These are phyloP conservation scores for Curvularia sp. DNA, from an alignment of 2,329 filamentous ascomycete species.

Conservation along the genomic window DNA sequence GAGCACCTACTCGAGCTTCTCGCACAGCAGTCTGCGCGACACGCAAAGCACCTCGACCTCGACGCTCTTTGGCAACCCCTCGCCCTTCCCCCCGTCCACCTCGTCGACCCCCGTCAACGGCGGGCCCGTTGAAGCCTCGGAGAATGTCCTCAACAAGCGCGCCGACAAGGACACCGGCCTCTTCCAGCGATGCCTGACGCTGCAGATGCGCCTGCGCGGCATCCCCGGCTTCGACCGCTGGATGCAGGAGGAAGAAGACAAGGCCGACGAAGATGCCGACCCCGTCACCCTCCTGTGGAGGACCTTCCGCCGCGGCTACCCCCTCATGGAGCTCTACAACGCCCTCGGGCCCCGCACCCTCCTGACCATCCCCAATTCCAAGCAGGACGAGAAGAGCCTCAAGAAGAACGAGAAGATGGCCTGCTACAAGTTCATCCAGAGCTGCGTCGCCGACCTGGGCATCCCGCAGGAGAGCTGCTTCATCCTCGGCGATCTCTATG, in stretches of 20 bases:
- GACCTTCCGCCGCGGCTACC: constrained; percentile 81
- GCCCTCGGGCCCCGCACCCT: constrained; percentile 73
- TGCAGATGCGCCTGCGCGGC: constrained; percentile 80
- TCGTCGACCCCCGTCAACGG: constrained; percentile 53
- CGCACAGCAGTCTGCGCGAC: constrained; percentile 54
- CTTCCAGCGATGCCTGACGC: constrained; percentile 90
- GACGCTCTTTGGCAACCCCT: constrained; percentile 51
- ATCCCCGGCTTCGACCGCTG: constrained; percentile 84
- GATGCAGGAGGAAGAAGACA: constrained; percentile 73
- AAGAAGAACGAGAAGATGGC: constrained; percentile 84
- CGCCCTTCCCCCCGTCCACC: constrained; percentile 30
- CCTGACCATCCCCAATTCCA: constrained; percentile 70
- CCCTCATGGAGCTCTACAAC: constrained; percentile 89
- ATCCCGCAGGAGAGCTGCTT: constrained; percentile 85
- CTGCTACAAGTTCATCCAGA: constrained; percentile 90
- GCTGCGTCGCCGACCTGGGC: constrained; percentile 81
- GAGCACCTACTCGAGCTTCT: constrained; percentile 57
- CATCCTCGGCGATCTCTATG: constrained; percentile 88
- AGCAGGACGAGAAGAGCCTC: constrained; percentile 61
- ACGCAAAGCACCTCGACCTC: constrained; percentile 56
- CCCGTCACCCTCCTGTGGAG: constrained; percentile 93
- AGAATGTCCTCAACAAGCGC: constrained; percentile 97
- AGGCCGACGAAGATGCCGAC: constrained; percentile 72
- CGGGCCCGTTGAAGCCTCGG: constrained; percentile 74
- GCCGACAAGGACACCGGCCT: constrained; percentile 90